Evolutionary conservation across 2,329 filamentous ascomycete genomes (phyloP).

Genomic region (Xylaria sp.): DNA sequence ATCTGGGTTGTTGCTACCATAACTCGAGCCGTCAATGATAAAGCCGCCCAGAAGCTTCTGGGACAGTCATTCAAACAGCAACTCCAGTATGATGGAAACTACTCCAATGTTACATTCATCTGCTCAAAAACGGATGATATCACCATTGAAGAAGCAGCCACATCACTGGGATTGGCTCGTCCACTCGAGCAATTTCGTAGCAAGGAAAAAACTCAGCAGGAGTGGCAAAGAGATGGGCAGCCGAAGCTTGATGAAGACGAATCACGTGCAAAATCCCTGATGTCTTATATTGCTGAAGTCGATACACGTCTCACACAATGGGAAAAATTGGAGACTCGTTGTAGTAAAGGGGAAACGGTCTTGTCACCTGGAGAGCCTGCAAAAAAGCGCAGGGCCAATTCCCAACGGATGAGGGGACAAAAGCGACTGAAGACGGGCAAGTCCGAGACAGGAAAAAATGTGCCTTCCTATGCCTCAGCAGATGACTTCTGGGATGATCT

Average conservation of each 20-base stretch:
- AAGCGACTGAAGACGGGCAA: constrained; percentile 21
- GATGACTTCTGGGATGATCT: constrained; percentile 17
- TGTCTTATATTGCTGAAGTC: constrained; percentile 41
- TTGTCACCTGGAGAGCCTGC: constrained; percentile 21
- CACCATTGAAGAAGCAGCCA: constrained; percentile 56
- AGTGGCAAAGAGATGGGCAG: constrained; percentile 55
- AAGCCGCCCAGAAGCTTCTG: constrained; percentile 58
- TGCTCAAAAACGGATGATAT: constrained; percentile 51
- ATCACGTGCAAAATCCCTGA: constrained; percentile 47
- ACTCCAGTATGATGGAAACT: constrained; percentile 58
- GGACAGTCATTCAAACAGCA: constrained; percentile 59
- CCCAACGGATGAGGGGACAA: neutral
- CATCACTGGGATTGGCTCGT: constrained; percentile 39
- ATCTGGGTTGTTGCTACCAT: constrained; percentile 64
- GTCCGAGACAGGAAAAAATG: neutral
- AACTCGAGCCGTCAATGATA: constrained; percentile 61
- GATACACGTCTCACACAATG: constrained; percentile 14
- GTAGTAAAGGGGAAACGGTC: constrained; percentile 6
- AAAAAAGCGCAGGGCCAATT: constrained; percentile 45
- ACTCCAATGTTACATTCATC: constrained; percentile 56
- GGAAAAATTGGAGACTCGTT: constrained; percentile 24
- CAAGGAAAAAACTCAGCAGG: constrained; percentile 59
- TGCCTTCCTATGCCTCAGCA: constrained; percentile 7
- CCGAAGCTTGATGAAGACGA: neutral
- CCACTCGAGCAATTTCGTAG: constrained; percentile 43